Percentiles rank a stretch among this genome's conserved stretches.
These are phyloP conservation scores for Basidiobolus meristosporus DNA, from an alignment of 371 early-diverging fungal genomes.

Conservation along the genomic window DNA sequence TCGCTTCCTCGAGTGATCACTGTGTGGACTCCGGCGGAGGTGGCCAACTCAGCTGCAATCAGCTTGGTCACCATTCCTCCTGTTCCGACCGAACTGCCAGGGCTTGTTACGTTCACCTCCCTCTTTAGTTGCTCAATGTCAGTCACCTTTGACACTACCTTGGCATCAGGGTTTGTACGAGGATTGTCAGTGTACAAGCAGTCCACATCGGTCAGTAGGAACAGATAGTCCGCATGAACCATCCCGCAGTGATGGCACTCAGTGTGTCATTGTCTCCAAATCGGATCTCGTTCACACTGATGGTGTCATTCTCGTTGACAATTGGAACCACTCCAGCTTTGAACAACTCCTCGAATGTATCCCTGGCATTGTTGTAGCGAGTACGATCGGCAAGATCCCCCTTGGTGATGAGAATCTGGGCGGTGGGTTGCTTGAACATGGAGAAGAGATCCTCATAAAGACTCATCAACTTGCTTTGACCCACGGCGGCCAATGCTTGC, in stretches of 20 bases:
- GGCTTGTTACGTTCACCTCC: slow-evolving; percentile 50
- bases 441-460: slow-evolving; percentile 83
- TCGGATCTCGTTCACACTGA: slow-evolving; percentile 60
- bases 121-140: slow-evolving; percentile 55
- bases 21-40: slow-evolving; percentile 75
- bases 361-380: slow-evolving; percentile 88
- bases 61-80: slow-evolving; percentile 96
- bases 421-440: slow-evolving; percentile 77
- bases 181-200: slow-evolving; percentile 91
- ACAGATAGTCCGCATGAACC: slow-evolving; percentile 85
- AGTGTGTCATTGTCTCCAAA: slow-evolving; percentile 96
- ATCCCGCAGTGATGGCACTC: slow-evolving; percentile 92
- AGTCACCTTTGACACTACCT: slow-evolving; percentile 55
- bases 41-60: slow-evolving; percentile 88
- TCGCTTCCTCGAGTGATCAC: slow-evolving; percentile 65
- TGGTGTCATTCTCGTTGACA: slow-evolving; percentile 94
- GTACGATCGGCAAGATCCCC: slow-evolving; percentile 77
- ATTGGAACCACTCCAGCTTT: slow-evolving; percentile 83
- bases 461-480: slow-evolving; percentile 88
- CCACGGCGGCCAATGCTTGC: slow-evolving; percentile 89
- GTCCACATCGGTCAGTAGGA: slow-evolving; percentile 90
- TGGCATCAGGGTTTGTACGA: slow-evolving; percentile 65
- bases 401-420: slow-evolving; percentile 79
- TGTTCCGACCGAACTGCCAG: slow-evolving; percentile 79
- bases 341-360: slow-evolving; percentile 73